phyloP scores from a whole-genome alignment of 495 filamentous ascomycete genomes.

The Lepraria neglecta region DNA sequence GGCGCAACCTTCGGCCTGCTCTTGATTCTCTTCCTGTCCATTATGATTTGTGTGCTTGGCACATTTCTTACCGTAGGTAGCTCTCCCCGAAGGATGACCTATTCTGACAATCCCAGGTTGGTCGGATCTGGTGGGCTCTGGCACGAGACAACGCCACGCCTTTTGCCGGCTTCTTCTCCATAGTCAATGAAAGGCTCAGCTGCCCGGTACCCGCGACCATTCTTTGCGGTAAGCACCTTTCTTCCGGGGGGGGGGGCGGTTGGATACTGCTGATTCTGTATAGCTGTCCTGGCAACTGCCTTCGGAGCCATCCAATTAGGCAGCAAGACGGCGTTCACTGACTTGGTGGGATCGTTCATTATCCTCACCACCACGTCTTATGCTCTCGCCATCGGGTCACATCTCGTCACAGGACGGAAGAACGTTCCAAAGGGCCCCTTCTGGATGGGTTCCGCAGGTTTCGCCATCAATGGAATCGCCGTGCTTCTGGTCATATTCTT shows the following conservation, averaged over 20 bases:
- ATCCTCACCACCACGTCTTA: slow-evolving; percentile 69
- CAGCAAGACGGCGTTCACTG: slow-evolving; percentile 65
- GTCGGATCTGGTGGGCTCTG: slow-evolving; percentile 83
- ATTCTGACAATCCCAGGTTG: slow-evolving; percentile 2
- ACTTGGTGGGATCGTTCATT: slow-evolving; percentile 65
- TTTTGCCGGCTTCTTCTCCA: slow-evolving; percentile 37
- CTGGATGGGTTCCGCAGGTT: slow-evolving; percentile 58
- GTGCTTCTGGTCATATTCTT: slow-evolving; percentile 63
- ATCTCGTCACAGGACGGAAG: slow-evolving; percentile 58
- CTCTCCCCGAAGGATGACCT: background rate
- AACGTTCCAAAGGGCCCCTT: slow-evolving; percentile 64
- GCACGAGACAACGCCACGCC: slow-evolving; percentile 61
- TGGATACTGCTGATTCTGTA: slow-evolving; percentile 16
- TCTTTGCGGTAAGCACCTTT: slow-evolving; percentile 26
- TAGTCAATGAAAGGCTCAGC: slow-evolving; percentile 41
- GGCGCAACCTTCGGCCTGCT: slow-evolving; percentile 53
- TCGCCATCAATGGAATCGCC: slow-evolving; percentile 50
- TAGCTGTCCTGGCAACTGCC: slow-evolving; percentile 52
- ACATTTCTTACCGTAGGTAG: slow-evolving; percentile 59
- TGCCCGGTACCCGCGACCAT: slow-evolving; percentile 67
- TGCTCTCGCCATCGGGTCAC: slow-evolving; percentile 66
- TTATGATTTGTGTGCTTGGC: slow-evolving; percentile 42
- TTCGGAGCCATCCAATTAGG: slow-evolving; percentile 73
- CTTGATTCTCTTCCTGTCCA: slow-evolving; percentile 61
- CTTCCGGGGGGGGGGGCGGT: too few relatives aligned